phyloP scores from a whole-genome alignment of 768 basidiomycete species.

The Russula sp. region DNA sequence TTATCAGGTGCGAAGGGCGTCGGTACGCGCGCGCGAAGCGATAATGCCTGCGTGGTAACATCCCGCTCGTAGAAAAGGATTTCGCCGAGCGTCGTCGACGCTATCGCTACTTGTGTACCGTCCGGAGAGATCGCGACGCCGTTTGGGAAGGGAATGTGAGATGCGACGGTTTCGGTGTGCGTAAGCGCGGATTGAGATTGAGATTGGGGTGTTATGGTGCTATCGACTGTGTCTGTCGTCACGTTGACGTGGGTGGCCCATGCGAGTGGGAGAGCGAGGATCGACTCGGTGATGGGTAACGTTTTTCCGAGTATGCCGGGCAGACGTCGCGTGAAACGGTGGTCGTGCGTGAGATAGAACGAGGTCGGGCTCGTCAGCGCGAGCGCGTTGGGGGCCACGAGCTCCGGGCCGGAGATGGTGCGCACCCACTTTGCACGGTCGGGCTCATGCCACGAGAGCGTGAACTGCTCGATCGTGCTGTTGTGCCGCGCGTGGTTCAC shows the following conservation, averaged over 20 bases:
- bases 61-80: conserved; percentile 55
- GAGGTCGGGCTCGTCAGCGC: conserved; percentile 62
- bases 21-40: conserved; percentile 39
- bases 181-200: conserved; percentile 31
- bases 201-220: neutral
- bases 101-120: conserved; percentile 51
- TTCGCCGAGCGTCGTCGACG: conserved; percentile 48
- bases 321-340: conserved; percentile 60
- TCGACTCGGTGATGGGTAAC: conserved; percentile 53
- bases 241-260: conserved; percentile 57
- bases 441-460: conserved; percentile 45
- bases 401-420: conserved; percentile 56
- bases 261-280: conserved; percentile 54
- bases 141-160: conserved; percentile 63
- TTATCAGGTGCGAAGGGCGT: conserved; percentile 67
- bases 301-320: conserved; percentile 48
- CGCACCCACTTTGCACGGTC: conserved; percentile 52
- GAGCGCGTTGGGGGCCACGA: conserved; percentile 65
- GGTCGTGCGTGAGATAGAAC: conserved; percentile 75
- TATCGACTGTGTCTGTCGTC: neutral
- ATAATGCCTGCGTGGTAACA: conserved; percentile 45
- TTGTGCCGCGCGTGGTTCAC: conserved; percentile 63
- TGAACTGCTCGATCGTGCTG: conserved; percentile 69
- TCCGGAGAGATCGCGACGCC: conserved; percentile 59
- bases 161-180: conserved; percentile 34